Evolutionary conservation across 306 rosid species (phyloP).

Genomic region (Lagenaria siceraria): DNA sequence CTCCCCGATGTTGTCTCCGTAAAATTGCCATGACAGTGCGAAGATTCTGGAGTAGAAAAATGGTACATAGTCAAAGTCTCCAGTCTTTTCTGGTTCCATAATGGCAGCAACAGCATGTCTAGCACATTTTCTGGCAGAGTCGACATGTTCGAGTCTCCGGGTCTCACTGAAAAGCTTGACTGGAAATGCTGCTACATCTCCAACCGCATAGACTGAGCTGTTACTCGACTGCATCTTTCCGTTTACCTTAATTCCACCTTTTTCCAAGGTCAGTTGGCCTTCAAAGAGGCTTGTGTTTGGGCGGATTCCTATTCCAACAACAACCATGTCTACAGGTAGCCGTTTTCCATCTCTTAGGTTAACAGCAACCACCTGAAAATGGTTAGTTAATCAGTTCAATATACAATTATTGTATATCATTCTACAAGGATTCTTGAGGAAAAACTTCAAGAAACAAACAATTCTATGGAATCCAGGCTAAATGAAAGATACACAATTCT

Average conservation of each 20-base stretch:
- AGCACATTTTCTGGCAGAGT: constrained; percentile 81
- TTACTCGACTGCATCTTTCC: constrained; percentile 84
- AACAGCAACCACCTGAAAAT: constrained; percentile 66
- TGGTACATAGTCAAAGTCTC: constrained; percentile 79
- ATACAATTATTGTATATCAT: not conserved
- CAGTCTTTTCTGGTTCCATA: constrained; percentile 51
- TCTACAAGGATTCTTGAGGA: not conserved
- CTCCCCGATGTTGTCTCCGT: constrained; percentile 75
- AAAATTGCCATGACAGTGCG: constrained; percentile 94
- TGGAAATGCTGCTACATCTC: constrained; percentile 96
- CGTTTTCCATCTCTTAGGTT: constrained; percentile 69
- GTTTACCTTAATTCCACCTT: constrained; percentile 97
- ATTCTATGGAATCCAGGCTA: not conserved
- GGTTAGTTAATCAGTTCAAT: not conserved
- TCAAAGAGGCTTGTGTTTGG: constrained; percentile 94
- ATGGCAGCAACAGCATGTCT: constrained; percentile 62
- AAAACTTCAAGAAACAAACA: not conserved
- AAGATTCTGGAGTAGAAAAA: constrained; percentile 93
- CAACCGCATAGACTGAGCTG: constrained; percentile 75
- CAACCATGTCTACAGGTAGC: constrained; percentile 72
- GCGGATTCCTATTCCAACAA: constrained; percentile 95
- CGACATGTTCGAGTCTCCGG: constrained; percentile 93
- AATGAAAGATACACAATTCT: not conserved
- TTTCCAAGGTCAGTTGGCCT: constrained; percentile 93
- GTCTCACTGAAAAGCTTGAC: constrained; percentile 79